Percentiles rank a stretch among this genome's conserved stretches.
phyloP scores from a whole-genome alignment of 257 asterid genomes.

The Eucommia ulmoides region DNA sequence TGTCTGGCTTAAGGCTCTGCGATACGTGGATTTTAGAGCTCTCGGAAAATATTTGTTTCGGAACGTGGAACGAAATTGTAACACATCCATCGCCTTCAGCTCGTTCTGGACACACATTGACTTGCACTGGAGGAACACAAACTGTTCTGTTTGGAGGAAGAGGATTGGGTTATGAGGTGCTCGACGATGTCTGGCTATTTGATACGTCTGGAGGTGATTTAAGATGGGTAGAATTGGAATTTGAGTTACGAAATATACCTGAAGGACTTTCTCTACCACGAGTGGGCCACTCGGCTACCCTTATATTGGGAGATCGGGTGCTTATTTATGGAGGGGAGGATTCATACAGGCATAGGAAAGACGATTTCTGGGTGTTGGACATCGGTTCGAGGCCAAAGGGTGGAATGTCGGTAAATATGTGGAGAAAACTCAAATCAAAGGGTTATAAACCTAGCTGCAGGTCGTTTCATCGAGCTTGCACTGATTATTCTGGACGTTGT shows the following conservation, averaged over 20 bases:
- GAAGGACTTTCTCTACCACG: constrained; percentile 60
- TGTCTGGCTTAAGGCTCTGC: constrained; percentile 41
- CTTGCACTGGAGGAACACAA: constrained; percentile 40
- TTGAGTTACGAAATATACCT: constrained; percentile 44
- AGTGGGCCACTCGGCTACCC: constrained; percentile 88
- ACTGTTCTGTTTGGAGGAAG: constrained; percentile 76
- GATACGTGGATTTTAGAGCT: constrained; percentile 72
- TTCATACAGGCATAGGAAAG: constrained; percentile 47
- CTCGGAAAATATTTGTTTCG: constrained; percentile 42
- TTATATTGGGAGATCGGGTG: constrained; percentile 56
- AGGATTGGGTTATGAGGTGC: constrained; percentile 61
- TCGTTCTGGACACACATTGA: constrained; percentile 83
- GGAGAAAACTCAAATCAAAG: constrained; percentile 45
- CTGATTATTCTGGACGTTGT: constrained; percentile 56
- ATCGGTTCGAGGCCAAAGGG: constrained; percentile 23
- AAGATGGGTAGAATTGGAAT: constrained; percentile 51
- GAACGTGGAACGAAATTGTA: constrained; percentile 53
- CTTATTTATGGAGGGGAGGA: constrained; percentile 92
- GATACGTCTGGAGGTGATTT: constrained; percentile 31
- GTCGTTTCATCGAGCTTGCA: constrained; percentile 83
- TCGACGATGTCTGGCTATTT: constrained; percentile 64
- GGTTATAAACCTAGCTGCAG: constrained; percentile 55
- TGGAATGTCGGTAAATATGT: constrained; percentile 27
- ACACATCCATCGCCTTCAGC: constrained; percentile 54
- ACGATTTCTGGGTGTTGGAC: constrained; percentile 83